phyloP scores from a whole-genome alignment of 257 asterid species.

The Solanum tarapatanum region DNA sequence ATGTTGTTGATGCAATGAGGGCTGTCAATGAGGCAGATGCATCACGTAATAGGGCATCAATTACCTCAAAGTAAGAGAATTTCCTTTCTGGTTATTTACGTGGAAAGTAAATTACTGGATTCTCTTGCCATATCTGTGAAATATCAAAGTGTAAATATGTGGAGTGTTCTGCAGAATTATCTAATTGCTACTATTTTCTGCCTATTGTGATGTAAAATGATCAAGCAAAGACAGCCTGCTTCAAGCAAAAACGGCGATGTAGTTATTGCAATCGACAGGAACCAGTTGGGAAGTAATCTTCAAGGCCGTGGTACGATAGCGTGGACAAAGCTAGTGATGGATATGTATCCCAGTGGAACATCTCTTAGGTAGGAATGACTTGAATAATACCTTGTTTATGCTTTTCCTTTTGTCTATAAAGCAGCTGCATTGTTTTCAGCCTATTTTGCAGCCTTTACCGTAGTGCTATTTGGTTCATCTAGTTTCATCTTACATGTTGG shows the following conservation, averaged over 20 bases:
- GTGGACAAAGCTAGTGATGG: constrained; percentile 92
- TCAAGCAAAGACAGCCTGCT: constrained; percentile 97
- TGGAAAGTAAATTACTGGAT: background rate
- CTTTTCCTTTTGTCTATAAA: background rate
- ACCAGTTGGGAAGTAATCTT: constrained; percentile 34
- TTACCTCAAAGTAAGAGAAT: constrained; percentile 61
- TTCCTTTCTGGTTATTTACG: constrained; percentile 11
- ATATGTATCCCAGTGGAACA: constrained; percentile 71
- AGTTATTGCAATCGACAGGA: constrained; percentile 43
- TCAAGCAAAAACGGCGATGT: constrained; percentile 83
- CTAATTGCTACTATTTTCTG: constrained; percentile 29
- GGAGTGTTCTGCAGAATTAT: constrained; percentile 2
- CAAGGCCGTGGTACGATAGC: constrained; percentile 45
- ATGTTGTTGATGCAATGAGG: constrained; percentile 71
- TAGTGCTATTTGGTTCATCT: background rate
- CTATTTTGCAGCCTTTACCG: background rate
- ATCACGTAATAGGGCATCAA: constrained; percentile 37
- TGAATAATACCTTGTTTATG: background rate
- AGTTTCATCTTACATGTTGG: background rate
- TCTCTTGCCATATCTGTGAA: background rate
- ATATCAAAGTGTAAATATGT: background rate
- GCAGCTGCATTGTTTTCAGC: background rate
- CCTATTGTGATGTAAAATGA: constrained; percentile 41
- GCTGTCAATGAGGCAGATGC: constrained; percentile 64
- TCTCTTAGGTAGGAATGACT: constrained; percentile 36